These are phyloP conservation scores for Volvariella volvacea DNA, from an alignment of 1,284 basidiomycete species.

Conservation along the genomic window DNA sequence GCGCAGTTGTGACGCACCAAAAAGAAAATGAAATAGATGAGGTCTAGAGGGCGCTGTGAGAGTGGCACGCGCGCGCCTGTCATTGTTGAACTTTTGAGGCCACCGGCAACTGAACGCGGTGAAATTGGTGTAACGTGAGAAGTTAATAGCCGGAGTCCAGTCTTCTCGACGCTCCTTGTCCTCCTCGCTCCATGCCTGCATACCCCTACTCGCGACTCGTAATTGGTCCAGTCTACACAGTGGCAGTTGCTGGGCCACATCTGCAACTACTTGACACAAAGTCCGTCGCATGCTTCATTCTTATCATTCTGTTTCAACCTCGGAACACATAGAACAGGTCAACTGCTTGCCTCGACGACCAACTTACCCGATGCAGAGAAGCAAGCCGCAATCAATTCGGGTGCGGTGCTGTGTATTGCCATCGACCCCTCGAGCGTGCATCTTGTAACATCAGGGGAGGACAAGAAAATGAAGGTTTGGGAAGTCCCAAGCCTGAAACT, in stretches of 20 bases:
- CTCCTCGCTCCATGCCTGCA: constrained; percentile 16
- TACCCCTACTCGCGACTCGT: constrained; percentile 46
- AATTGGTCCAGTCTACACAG: constrained; percentile 21
- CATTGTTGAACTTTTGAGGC: too few relatives aligned
- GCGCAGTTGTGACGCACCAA: constrained; percentile 30
- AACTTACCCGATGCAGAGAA: constrained; percentile 24
- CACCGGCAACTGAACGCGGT: too few relatives aligned
- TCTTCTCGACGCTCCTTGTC: too few relatives aligned
- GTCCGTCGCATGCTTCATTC: constrained; percentile 27
- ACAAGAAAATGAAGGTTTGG: constrained; percentile 79
- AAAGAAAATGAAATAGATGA: constrained; percentile 62
- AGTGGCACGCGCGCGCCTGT: constrained; percentile 23
- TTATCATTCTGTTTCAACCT: constrained; percentile 3
- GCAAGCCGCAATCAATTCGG: constrained; percentile 34
- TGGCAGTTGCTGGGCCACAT: constrained; percentile 52
- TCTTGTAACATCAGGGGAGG: constrained; percentile 66
- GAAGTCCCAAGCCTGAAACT: constrained; percentile 47
- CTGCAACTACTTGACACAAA: constrained; percentile 48
- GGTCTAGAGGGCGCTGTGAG: constrained; percentile 49
- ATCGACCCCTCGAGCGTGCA: constrained; percentile 40
- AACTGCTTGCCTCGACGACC: constrained; percentile 39
- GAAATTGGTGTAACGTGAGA: too few relatives aligned
- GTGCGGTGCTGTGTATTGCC: constrained; percentile 57
- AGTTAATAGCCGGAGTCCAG: too few relatives aligned
- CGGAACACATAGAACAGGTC: constrained; percentile 40